Evolutionary conservation across 495 filamentous ascomycete genomes (phyloP).

Genomic region (Penicillium ochrochloron): DNA sequence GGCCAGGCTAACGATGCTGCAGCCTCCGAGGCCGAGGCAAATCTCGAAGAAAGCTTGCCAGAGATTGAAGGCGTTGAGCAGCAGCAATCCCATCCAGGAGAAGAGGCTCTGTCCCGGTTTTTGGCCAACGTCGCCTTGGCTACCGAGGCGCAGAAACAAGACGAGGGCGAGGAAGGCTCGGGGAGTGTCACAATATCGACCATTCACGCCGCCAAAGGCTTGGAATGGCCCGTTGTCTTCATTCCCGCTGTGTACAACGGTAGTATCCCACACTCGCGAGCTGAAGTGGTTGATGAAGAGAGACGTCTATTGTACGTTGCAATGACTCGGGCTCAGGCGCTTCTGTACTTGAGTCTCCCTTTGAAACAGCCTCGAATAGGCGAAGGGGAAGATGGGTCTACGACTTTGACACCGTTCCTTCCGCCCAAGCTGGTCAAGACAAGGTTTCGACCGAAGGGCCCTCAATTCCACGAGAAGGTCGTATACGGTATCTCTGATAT

Average conservation of each 20-base stretch:
- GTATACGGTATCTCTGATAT: conserved; percentile 67
- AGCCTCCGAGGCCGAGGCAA: conserved; percentile 35
- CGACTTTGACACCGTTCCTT: conserved; percentile 67
- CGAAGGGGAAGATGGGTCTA: conserved; percentile 54
- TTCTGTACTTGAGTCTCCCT: conserved; percentile 92
- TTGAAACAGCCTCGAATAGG: conserved; percentile 60
- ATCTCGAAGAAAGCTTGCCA: conserved; percentile 72
- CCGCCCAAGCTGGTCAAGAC: conserved; percentile 48
- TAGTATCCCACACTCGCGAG: conserved; percentile 90
- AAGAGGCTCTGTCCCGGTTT: conserved; percentile 76
- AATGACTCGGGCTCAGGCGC: conserved; percentile 91
- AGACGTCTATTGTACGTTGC: conserved; percentile 91
- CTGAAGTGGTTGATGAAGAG: conserved; percentile 91
- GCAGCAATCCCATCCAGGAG: conserved; percentile 55
- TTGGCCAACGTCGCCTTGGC: conserved; percentile 88
- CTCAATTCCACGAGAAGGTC: conserved; percentile 56
- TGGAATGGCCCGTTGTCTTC: conserved; percentile 98
- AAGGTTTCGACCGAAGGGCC: conserved; percentile 61
- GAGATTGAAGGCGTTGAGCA: conserved; percentile 77
- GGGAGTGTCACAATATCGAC: conserved; percentile 90
- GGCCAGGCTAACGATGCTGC: conserved; percentile 70
- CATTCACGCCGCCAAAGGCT: conserved; percentile 94
- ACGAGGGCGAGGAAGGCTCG: conserved; percentile 50
- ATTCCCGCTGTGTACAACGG: conserved; percentile 90
- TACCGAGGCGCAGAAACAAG: conserved; percentile 67